These are phyloP conservation scores for Suillus americanus DNA, from an alignment of 768 basidiomycete species.

Conservation along the genomic window DNA sequence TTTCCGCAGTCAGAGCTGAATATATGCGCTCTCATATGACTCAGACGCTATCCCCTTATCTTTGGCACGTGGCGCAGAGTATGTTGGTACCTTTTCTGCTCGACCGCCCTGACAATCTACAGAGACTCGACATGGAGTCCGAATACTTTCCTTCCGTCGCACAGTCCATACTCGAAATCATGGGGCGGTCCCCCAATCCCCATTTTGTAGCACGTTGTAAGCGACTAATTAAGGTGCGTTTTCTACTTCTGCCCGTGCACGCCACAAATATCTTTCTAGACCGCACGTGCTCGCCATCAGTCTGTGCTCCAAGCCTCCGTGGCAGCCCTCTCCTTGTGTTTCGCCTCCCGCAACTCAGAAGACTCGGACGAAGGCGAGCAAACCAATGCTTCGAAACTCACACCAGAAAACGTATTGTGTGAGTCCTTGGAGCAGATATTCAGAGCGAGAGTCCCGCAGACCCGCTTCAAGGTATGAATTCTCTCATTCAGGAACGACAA, in stretches of 20 bases:
- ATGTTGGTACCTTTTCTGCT: conserved; percentile 19
- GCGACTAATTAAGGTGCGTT: conserved; percentile 47
- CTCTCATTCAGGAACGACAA: background rate
- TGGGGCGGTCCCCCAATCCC: conserved; percentile 49
- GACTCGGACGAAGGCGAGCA: conserved; percentile 15
- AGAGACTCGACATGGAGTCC: conserved; percentile 62
- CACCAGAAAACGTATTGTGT: conserved; percentile 38
- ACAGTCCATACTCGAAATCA: conserved; percentile 49
- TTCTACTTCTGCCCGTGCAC: background rate
- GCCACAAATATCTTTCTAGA: conserved; percentile 18
- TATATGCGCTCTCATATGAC: conserved; percentile 12
- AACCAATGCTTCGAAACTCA: conserved; percentile 18
- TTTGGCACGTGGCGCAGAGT: conserved; percentile 72
- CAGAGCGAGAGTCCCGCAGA: conserved; percentile 38
- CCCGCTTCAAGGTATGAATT: conserved; percentile 46
- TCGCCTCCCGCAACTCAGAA: conserved; percentile 9
- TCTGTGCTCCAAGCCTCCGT: conserved; percentile 27
- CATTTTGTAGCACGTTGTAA: conserved; percentile 45
- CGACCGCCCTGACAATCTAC: conserved; percentile 6
- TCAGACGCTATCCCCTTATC: conserved; percentile 73
- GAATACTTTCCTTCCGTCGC: conserved; percentile 48
- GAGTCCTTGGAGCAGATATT: conserved; percentile 46
- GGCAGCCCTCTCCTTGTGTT: conserved; percentile 26
- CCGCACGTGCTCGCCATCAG: conserved; percentile 23
- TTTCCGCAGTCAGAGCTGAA: conserved; percentile 10